A percentile compares a stretch with the other conserved stretches of the same genome.
Conservation (phyloP, 1,284 basidiomycete species). For the Pisolithus thermaeus region DNA sequence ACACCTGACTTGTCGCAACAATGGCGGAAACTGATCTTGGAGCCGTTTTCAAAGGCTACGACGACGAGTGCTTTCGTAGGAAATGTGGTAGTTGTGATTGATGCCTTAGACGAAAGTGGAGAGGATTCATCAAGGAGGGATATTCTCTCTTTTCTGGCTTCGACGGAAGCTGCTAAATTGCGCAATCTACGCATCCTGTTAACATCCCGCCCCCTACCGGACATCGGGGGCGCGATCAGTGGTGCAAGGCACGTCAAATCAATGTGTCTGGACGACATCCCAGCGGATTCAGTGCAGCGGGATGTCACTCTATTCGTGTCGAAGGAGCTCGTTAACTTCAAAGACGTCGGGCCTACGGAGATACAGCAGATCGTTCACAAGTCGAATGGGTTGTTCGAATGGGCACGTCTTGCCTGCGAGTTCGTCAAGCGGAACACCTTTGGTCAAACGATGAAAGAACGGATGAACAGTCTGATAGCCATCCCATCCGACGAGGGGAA, state of each 20-base stretch:
- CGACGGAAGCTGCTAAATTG: background rate
- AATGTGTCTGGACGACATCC: background rate
- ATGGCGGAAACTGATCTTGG: background rate
- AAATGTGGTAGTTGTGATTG: background rate
- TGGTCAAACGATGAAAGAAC: background rate
- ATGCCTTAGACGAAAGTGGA: background rate
- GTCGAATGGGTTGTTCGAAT: background rate
- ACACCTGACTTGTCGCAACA: background rate
- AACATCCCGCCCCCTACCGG: background rate
- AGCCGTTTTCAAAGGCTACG: background rate
- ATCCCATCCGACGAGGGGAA: background rate
- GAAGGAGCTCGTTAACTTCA: background rate
- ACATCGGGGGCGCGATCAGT: background rate
- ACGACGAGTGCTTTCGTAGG: background rate
- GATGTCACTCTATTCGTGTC: background rate
- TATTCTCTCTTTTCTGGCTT: background rate
- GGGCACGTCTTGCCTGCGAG: background rate
- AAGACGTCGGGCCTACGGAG: background rate
- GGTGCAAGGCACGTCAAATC: background rate
- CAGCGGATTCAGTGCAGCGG: background rate
- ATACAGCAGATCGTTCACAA: background rate
- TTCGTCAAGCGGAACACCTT: background rate
- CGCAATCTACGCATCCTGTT: background rate
- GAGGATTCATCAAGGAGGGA: background rate
- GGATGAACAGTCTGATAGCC: background rate